These are phyloP conservation scores for Conticribra guillardii DNA, from an alignment of 108 stramenopile species.

Conservation along the genomic window DNA sequence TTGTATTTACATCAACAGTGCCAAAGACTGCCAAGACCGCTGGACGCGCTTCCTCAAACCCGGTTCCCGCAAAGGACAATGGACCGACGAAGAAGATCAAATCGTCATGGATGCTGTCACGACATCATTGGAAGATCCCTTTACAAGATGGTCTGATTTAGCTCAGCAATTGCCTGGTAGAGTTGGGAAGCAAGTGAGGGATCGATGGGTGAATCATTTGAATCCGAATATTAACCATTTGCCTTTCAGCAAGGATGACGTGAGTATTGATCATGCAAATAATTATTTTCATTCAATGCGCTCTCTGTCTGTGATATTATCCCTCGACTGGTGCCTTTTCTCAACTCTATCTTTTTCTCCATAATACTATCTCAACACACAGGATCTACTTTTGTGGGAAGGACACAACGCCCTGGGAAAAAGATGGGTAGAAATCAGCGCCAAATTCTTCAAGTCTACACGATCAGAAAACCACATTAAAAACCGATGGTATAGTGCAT, in stretches of 20 bases:
- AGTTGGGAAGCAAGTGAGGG: conserved; percentile 89
- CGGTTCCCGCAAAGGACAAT: conserved; percentile 54
- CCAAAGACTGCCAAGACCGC: conserved; percentile 45
- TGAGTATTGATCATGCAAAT: neutral
- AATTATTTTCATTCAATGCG: neutral
- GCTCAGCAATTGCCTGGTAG: conserved; percentile 85
- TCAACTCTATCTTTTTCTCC: neutral
- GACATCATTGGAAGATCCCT: conserved; percentile 76
- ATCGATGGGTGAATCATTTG: conserved; percentile 92
- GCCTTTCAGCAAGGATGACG: conserved; percentile 80
- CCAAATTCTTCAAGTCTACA: conserved; percentile 72
- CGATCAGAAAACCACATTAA: conserved; percentile 88
- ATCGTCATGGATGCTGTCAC: conserved; percentile 83
- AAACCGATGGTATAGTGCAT: conserved; percentile 88
- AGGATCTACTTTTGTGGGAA: conserved; percentile 70
- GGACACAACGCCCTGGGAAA: conserved; percentile 81
- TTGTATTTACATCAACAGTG: conserved; percentile 1
- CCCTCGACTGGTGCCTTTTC: too few species aligned
- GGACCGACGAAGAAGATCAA: conserved; percentile 71
- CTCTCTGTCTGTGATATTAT: too few species aligned
- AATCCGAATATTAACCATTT: conserved; percentile 86
- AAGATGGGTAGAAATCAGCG: conserved; percentile 84
- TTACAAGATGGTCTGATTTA: conserved; percentile 88
- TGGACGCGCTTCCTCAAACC: conserved; percentile 55
- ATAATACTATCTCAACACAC: neutral